Evolutionary conservation across 2,329 filamentous ascomycete genomes (phyloP).

Genomic region (Elsinoe ampelina): DNA sequence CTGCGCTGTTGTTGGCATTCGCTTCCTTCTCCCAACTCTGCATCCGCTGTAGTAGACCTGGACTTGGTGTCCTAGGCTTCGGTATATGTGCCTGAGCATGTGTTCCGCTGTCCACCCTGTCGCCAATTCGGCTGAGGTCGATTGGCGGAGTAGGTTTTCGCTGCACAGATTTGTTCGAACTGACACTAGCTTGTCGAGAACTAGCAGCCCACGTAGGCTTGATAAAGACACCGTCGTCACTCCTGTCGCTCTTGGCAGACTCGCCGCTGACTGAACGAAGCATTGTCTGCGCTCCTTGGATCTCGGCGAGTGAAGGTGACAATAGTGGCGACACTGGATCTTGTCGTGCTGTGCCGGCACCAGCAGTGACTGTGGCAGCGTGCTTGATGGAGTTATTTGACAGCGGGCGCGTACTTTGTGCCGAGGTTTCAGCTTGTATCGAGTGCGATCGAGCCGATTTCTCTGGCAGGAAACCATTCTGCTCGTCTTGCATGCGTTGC

Average conservation of each 20-base stretch:
- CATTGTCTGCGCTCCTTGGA: conserved; percentile 8
- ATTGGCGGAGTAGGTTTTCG: conserved; percentile 18
- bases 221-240: conserved; percentile 13
- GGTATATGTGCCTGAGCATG: conserved; percentile 14
- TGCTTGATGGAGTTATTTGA: neutral
- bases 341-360: neutral
- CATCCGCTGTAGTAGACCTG: conserved; percentile 39
- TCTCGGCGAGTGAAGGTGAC: conserved; percentile 8
- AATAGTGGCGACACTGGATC: conserved; percentile 1
- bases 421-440: neutral
- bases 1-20: conserved; percentile 19
- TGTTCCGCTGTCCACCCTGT: conserved; percentile 10
- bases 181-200: conserved; percentile 13
- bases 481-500: neutral
- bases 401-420: neutral
- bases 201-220: conserved; percentile 17
- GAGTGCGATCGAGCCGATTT: neutral
- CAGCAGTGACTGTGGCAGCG: neutral
- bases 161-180: neutral
- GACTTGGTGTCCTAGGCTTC: conserved; percentile 29
- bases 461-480: conserved; percentile 9
- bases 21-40: conserved; percentile 16
- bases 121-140: neutral
- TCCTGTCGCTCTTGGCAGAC: conserved; percentile 5
- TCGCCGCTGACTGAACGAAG: conserved; percentile 16